Conservation (phyloP, 2,329 filamentous ascomycete species). For the Ilyonectria sp. region DNA sequence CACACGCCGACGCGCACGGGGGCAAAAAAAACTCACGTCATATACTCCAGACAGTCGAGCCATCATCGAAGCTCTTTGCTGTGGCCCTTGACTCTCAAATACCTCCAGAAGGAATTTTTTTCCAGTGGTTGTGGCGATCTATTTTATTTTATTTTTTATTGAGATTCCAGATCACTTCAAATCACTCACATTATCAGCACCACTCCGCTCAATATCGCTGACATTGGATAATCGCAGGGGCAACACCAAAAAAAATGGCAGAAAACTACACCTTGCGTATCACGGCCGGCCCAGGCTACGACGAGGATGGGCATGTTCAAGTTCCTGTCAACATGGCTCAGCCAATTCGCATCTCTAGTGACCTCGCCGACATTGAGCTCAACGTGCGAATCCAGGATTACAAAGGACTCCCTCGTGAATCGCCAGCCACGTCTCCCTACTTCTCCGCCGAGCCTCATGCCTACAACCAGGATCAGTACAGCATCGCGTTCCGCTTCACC, state of each 20-base stretch:
- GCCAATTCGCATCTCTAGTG: slow-evolving; percentile 74
- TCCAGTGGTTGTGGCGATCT: not conserved
- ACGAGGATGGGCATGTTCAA: slow-evolving; percentile 77
- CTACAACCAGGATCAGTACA: slow-evolving; percentile 83
- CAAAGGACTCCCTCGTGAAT: slow-evolving; percentile 78
- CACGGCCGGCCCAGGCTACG: slow-evolving; percentile 85
- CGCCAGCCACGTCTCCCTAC: slow-evolving; percentile 81
- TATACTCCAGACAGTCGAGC: slow-evolving; percentile 33
- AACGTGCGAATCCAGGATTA: slow-evolving; percentile 81
- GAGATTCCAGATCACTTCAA: slow-evolving; percentile 4
- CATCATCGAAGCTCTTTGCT: slow-evolving; percentile 26
- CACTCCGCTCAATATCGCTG: not conserved
- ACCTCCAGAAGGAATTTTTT: not conserved
- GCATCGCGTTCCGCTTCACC: slow-evolving; percentile 83
- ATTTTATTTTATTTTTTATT: not conserved
- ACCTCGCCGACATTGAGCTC: slow-evolving; percentile 76
- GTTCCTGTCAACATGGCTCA: slow-evolving; percentile 82
- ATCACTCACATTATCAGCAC: not conserved
- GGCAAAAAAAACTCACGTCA: slow-evolving; percentile 45
- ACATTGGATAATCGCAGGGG: not conserved
- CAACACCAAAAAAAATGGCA: slow-evolving; percentile 61
- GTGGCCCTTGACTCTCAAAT: slow-evolving; percentile 12
- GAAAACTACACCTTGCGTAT: slow-evolving; percentile 86
- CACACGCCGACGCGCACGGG: slow-evolving; percentile 12
- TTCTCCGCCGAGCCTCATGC: slow-evolving; percentile 80